Percentiles rank a stretch among this genome's conserved stretches.
Conservation (phyloP, 345 rosid genomes). For the Psidium guajava region DNA sequence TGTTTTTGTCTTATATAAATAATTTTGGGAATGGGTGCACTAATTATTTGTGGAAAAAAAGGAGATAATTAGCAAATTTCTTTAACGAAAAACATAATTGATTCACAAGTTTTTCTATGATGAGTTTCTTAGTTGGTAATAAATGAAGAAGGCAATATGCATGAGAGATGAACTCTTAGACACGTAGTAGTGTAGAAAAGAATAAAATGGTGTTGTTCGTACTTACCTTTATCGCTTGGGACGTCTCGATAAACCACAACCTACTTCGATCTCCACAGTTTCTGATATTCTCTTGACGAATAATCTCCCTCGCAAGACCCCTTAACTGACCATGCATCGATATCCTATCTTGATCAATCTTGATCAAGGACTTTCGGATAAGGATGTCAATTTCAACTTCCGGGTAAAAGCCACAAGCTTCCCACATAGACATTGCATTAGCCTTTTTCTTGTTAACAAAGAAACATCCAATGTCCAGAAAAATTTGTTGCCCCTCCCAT, state of each 20-base stretch:
- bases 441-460: not conserved
- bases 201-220: not conserved
- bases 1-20: not conserved
- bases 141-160: not conserved
- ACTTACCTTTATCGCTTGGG: not conserved
- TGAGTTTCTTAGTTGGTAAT: not conserved
- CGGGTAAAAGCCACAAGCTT: not conserved
- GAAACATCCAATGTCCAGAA: not conserved
- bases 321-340: rapidly evolving
- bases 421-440: not conserved
- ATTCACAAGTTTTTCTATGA: not conserved
- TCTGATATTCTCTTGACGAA: not conserved
- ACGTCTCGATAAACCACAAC: not conserved
- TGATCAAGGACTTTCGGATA: not conserved
- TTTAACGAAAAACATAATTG: not conserved
- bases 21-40: rapidly evolving
- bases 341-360: not conserved
- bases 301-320: rapidly evolving
- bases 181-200: not conserved
- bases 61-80: not conserved
- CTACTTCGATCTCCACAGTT: not conserved
- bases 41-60: not conserved
- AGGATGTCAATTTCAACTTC: not conserved
- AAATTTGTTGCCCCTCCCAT: not conserved
- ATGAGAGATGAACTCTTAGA: not conserved